These are phyloP conservation scores for Fomitopsis palustris DNA, from an alignment of 1,284 basidiomycete species.

Conservation along the genomic window DNA sequence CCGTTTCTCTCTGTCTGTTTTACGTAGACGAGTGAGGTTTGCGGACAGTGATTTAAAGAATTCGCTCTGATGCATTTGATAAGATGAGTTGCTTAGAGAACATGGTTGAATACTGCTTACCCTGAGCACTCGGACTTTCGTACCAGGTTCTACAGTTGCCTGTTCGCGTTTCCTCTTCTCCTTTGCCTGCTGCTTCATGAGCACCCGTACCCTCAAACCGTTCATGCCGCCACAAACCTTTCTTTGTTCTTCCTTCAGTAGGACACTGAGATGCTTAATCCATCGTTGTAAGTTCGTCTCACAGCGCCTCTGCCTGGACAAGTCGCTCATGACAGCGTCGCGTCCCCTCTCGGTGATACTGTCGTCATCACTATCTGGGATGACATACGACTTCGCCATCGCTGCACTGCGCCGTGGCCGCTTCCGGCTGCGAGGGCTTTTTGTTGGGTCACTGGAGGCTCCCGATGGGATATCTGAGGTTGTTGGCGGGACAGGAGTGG, in stretches of 20 bases:
- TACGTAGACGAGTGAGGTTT: slow-evolving; percentile 57
- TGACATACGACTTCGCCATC: slow-evolving; percentile 53
- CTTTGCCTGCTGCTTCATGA: slow-evolving; percentile 43
- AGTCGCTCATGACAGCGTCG: slow-evolving; percentile 21
- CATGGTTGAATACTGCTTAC: slow-evolving; percentile 31
- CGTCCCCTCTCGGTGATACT: slow-evolving; percentile 39
- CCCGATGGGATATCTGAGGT: not conserved
- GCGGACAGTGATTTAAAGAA: slow-evolving; percentile 58
- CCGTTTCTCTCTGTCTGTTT: slow-evolving; percentile 48
- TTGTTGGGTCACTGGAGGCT: not conserved
- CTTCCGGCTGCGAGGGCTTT: slow-evolving; percentile 18
- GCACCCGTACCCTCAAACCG: slow-evolving; percentile 5
- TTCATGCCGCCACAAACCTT: slow-evolving; percentile 42
- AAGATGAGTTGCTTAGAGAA: not conserved
- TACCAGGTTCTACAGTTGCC: slow-evolving; percentile 36
- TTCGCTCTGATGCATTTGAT: slow-evolving; percentile 43
- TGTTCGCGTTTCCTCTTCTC: slow-evolving; percentile 58
- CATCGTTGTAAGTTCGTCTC: slow-evolving; percentile 60
- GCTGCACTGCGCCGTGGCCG: slow-evolving; percentile 56
- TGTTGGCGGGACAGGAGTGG: slow-evolving; percentile 34
- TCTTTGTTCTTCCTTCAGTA: slow-evolving; percentile 61
- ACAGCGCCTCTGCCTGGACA: slow-evolving; percentile 34
- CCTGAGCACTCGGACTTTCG: slow-evolving; percentile 51
- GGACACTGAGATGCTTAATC: slow-evolving; percentile 56
- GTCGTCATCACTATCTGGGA: slow-evolving; percentile 73